Base-by-base conservation (phyloP, 192 early-diverging fungal species). In the Backusella australiensis region DNA sequence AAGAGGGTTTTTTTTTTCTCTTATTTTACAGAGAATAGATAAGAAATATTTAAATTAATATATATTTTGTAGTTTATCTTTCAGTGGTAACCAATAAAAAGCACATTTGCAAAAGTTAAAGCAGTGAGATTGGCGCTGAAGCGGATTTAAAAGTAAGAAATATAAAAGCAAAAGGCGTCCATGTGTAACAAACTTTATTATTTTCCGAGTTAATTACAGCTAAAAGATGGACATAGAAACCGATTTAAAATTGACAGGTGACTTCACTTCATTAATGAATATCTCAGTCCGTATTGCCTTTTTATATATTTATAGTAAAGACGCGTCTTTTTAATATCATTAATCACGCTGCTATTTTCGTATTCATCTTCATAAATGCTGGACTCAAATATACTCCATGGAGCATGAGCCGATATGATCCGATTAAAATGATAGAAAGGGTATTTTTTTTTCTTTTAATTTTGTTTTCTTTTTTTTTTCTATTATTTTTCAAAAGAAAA, bases 131-230 rank as follows among this genome's bases (percentile, higher is more conserved):
- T 29, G 21, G 12, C 56, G 56, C 56, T 63, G 56, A 63, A 63
- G 56, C 56, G 56, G 56, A 63, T 63, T 63, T 63, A 63, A 63
- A 63, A 63, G 56, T 63, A 63, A 63, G 56, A 63, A 29, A 29
- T 32, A 32, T 32, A 32, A 14, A 44, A 44, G 15, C 12, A 32
- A 32, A 44, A 44, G 12, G 12, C 42, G 42, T 3, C 52, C 19
- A 63, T 63, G 56, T 63, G 56, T 63, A 26, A 63, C 56, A 14
- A 29, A 26, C 6, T 23, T 9, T 4, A 49, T 21, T 56, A 29
- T 63, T 63, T 63, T 63, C 56, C 56, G 56, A 63, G 56, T 63
- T 29, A 29, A 29, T 63, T 63, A 14, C 26, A 63, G 14, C 4
- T 44, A 44, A 44, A 56, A 56, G 53, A 56, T 56, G 23, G 21